Evolutionary conservation across 257 asterid species (phyloP).

Genomic region (Euphrasia confusa): DNA sequence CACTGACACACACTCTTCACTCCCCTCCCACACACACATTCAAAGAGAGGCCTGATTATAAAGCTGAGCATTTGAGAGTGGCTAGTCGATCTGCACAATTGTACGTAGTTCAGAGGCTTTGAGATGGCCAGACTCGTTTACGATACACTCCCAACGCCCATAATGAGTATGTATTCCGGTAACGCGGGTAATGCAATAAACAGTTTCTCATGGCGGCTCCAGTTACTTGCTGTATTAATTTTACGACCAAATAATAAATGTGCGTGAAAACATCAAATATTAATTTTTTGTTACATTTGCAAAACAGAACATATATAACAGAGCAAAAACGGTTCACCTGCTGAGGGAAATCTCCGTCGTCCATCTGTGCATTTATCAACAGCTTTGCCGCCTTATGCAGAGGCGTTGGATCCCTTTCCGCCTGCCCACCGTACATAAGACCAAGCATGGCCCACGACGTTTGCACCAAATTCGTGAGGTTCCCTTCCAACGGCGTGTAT

Average conservation of each 20-base stretch:
- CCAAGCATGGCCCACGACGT: conserved; percentile 93
- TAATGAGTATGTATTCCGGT: conserved; percentile 55
- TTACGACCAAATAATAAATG: too few relatives aligned
- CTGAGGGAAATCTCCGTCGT: conserved; percentile 81
- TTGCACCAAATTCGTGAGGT: conserved; percentile 69
- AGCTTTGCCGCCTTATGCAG: conserved; percentile 72
- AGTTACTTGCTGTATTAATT: too few relatives aligned
- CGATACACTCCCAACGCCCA: conserved; percentile 86
- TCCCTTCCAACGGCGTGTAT: conserved; percentile 69
- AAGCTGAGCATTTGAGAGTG: too few relatives aligned
- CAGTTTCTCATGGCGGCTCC: conserved; percentile 82
- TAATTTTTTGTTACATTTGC: too few relatives aligned
- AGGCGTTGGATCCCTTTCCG: conserved; percentile 64
- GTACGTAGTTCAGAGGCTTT: conserved; percentile 32
- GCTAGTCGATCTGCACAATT: too few relatives aligned
- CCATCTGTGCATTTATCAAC: conserved; percentile 70
- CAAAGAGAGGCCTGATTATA: too few relatives aligned
- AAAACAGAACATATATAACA: not conserved
- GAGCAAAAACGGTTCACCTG: conserved; percentile 34
- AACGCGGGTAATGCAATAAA: conserved; percentile 67
- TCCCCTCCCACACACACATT: too few relatives aligned
- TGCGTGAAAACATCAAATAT: too few relatives aligned
- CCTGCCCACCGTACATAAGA: conserved; percentile 71
- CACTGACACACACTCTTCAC: too few relatives aligned
- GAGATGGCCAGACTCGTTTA: conserved; percentile 51